Base-by-base conservation (phyloP, 306 rosid species). In the Pyrus communis region DNA sequence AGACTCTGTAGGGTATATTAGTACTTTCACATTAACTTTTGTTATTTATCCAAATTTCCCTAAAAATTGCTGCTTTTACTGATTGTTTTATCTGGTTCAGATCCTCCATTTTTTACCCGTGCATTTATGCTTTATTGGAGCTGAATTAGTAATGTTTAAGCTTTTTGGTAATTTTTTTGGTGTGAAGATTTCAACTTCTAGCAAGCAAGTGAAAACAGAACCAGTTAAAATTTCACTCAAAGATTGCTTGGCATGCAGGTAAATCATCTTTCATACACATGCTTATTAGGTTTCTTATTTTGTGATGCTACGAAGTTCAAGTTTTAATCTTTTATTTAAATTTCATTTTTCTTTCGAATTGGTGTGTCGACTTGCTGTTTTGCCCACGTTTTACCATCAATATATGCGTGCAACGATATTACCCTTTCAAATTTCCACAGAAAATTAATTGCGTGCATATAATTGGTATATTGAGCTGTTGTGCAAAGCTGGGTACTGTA, bases 181-280 rank as follows among this genome's bases (percentile, higher is more conserved):
- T 45, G 28, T 80, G 54, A 80, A 94, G 98, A 93, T 95, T 74
- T 80, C 89, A 33, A 80, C 67, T 75, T 81, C 93, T 27, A 79
- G 68, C 45, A 84, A 75, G 85, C 87, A 84, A 84, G 77, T 83
- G 81, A 84, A 86, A 82, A 61, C 86, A 55, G 98, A 90, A 58
- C 97, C 98, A 17, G 98, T 95, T 42, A 92, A 95, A 77, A 89
- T 92, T 82, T 95, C 98, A 9, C 93, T 92, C 74, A 95, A 95
- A 86, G 98, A 95, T 81, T 95, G 97, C 84, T 88, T 92, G 88
- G 98, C 97, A 62, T 95, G 97, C 97, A 95, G 98, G 98, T 92
- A 66, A 23, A 66, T 78, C 65, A 35, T 71, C 25, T 67, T 46
- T 78, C 64, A 30, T 8, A 18, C 4, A 58, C 42, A 55, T 54